Evolutionary conservation across 2,329 filamentous ascomycete species (phyloP), one percentile per base, ranked within the genome.

Genomic region (Xylaria polymorpha): DNA sequence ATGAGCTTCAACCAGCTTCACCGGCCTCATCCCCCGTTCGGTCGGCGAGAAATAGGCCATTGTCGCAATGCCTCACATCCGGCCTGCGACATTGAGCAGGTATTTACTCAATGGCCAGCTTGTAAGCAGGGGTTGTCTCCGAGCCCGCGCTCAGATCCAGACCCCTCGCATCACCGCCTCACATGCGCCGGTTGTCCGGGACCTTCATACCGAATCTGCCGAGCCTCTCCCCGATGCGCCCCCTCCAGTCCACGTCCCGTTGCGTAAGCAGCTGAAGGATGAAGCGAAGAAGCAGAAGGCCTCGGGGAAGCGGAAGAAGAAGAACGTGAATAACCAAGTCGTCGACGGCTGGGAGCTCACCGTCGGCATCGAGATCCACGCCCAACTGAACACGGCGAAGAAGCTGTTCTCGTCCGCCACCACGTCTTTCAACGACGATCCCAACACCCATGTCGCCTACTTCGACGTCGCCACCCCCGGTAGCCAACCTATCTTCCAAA

Each of bases 281-380:
- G 86, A 91, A 69, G 88, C 86, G 18, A 86, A 80, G 83, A 85
- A 80, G 70, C 81, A 77, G 77, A 87, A 85, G 70, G 76, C 79
- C 0, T 74, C 79, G 0, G 82, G 80, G 12, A 80, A 82, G 66
- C 82, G 81, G 73, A 85, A 84, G 71, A 83, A 84, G 70, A 80
- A 81, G 60, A 85, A 85, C 71, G 77, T 74, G 35, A 79, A 79
- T 69, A 82, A 80, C 57, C 87, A 89, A 78, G 85, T 83, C 20
- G 87, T 88, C 0, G 82, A 85, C 6, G 90, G 90, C 41, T 99
- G 96, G 96, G 93, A 98, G 80, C 84, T 98, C 76, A 98, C 95
- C 0, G 94, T 98, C 35, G 96, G 96, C 70, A 94, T 99, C 74
- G 96, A 99, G 83, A 96, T 99, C 72, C 96, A 99, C 79, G 96